Percentiles rank a stretch among this genome's conserved stretches.
Evolutionary conservation across 345 rosid genomes (phyloP).

Genomic region (Stellera chamaejasme): DNA sequence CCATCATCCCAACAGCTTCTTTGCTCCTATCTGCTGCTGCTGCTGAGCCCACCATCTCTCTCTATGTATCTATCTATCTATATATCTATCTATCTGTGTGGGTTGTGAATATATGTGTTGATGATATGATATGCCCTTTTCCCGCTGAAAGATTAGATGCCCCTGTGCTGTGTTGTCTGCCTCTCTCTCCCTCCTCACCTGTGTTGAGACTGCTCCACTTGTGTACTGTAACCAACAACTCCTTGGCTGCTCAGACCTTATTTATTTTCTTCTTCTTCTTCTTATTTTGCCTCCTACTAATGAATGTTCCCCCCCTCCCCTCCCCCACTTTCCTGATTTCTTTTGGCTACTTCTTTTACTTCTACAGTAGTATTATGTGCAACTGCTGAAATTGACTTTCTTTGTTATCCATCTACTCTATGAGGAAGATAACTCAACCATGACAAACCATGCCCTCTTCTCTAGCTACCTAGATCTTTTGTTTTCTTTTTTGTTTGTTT

Average conservation of each 20-base stretch:
- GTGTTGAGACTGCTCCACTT: background rate
- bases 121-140: background rate
- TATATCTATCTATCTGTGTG: conserved; percentile 5
- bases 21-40: conserved; percentile 86
- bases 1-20: conserved; percentile 99
- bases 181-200: conserved; percentile 5
- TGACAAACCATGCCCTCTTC: too few relatives aligned
- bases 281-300: background rate
- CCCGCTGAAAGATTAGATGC: background rate
- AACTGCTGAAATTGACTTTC: too few relatives aligned
- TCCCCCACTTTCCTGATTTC: conserved; percentile 5
- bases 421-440: too few relatives aligned
- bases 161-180: conserved; percentile 3
- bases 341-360: conserved; percentile 21
- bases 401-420: too few relatives aligned
- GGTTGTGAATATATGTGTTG: background rate
- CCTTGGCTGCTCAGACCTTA: too few relatives aligned
- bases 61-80: conserved; percentile 14
- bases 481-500: too few relatives aligned
- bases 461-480: too few relatives aligned
- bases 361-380: conserved; percentile 4
- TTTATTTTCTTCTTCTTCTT: background rate
- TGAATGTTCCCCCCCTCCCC: background rate
- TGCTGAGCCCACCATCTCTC: conserved; percentile 97
- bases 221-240: too few relatives aligned